A percentile compares a stretch with the other conserved stretches of the same genome.
phyloP scores from a whole-genome alignment of 805 yeast species.

The Schizosaccharomyces cryophilus region DNA sequence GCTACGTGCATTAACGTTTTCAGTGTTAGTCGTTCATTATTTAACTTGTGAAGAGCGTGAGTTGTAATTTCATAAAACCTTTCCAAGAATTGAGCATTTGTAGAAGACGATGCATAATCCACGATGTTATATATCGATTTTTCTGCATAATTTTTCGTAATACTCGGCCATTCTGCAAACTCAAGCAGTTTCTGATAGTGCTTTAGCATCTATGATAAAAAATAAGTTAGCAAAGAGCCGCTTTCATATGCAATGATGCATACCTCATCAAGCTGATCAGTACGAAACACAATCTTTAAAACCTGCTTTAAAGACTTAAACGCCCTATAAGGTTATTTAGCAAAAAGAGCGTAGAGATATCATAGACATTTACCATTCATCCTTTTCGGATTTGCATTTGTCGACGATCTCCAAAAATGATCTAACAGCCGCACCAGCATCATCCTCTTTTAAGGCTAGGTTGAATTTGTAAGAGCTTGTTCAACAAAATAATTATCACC shows the following conservation, averaged over 20 bases:
- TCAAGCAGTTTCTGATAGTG: constrained; percentile 9
- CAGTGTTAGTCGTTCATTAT: constrained; percentile 13
- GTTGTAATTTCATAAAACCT: constrained; percentile 11
- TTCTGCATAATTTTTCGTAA: constrained; percentile 15
- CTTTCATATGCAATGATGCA: not conserved
- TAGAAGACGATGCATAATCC: constrained; percentile 11
- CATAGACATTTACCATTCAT: constrained; percentile 3
- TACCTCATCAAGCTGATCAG: constrained; percentile 6
- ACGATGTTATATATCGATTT: constrained; percentile 15
- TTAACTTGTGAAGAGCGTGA: constrained; percentile 9
- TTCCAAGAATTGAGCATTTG: constrained; percentile 10
- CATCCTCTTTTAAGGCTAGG: constrained; percentile 13
- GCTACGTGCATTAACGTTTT: constrained; percentile 14
- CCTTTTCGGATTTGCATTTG: constrained; percentile 11
- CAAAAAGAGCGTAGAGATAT: not conserved
- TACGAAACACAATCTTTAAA: constrained; percentile 13
- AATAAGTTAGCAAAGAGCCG: not conserved
- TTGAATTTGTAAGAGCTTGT: too few species aligned
- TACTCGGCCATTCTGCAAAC: constrained; percentile 7
- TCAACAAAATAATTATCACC: too few species aligned
- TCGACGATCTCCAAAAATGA: constrained; percentile 12
- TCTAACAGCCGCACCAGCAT: constrained; percentile 13
- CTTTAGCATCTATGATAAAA: constrained; percentile 7
- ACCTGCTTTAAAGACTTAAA: constrained; percentile 16
- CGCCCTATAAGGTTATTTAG: constrained; percentile 11